Evolutionary conservation across 2,329 filamentous ascomycete genomes (phyloP).

Genomic region (Colletotrichum aenigma): DNA sequence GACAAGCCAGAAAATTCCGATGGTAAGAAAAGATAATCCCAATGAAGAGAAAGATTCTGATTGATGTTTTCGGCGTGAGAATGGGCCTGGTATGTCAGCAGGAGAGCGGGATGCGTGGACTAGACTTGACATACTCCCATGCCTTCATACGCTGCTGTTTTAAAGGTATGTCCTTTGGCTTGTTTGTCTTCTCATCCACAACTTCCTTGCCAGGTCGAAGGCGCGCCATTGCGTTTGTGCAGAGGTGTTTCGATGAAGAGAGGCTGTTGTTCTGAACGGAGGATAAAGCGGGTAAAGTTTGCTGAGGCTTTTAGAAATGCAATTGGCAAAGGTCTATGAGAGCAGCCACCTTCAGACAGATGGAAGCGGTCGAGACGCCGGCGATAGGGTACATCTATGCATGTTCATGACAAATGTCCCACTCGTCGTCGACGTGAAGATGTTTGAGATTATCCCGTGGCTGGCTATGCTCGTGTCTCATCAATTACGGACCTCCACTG

Average conservation of each 20-base stretch:
- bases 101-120: not conserved
- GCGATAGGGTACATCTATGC: not conserved
- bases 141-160: not conserved
- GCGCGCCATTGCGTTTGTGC: not conserved
- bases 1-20: not conserved
- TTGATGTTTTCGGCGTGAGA: not conserved
- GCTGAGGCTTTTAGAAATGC: not conserved
- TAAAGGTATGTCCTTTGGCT: not conserved
- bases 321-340: not conserved
- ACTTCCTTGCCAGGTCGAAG: not conserved
- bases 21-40: not conserved
- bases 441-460: not conserved
- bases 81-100: not conserved
- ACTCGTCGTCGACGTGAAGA: not conserved
- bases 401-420: not conserved
- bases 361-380: not conserved
- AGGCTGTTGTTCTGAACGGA: not conserved
- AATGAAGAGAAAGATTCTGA: not conserved
- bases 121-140: not conserved
- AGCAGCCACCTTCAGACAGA: fast-evolving
- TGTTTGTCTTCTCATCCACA: not conserved
- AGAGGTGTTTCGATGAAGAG: not conserved
- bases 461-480: not conserved
- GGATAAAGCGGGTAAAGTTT: not conserved
- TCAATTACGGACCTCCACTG: not conserved